Conservation (phyloP, 1,139 yeast genomes). For the Lodderomyces metapsilosis region DNA sequence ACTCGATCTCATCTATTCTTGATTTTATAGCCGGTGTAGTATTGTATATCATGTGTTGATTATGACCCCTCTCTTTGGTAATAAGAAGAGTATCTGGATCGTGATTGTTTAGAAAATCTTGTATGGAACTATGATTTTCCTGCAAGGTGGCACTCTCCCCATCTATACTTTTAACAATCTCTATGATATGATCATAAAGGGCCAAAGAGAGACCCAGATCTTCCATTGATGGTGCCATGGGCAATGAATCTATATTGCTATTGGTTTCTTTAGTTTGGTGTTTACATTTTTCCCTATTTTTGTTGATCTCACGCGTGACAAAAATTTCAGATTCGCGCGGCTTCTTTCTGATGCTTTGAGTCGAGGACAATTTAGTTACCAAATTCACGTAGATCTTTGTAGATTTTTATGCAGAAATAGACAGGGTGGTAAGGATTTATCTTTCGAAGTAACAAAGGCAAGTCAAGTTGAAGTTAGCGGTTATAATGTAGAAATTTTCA, state of each 20-base stretch:
- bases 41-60: conserved; percentile 9
- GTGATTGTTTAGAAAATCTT: conserved; percentile 14
- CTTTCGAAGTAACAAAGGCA: no score
- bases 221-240: background rate
- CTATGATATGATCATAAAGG: background rate
- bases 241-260: background rate
- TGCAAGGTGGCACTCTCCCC: background rate
- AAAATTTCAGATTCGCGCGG: background rate
- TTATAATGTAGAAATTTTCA: no score
- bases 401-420: no score
- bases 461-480: no score
- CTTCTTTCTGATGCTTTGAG: no score
- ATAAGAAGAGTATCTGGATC: conserved; percentile 18
- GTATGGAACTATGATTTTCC: conserved; percentile 11
- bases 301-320: background rate
- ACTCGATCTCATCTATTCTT: background rate
- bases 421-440: no score
- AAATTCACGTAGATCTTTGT: no score
- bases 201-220: background rate
- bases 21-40: conserved; percentile 27
- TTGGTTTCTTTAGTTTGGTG: background rate
- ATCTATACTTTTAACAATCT: background rate
- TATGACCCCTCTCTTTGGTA: conserved; percentile 9
- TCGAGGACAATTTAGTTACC: no score
- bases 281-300: background rate